Conservation (phyloP, 164 flowering plant species). For the Vitis riparia region DNA sequence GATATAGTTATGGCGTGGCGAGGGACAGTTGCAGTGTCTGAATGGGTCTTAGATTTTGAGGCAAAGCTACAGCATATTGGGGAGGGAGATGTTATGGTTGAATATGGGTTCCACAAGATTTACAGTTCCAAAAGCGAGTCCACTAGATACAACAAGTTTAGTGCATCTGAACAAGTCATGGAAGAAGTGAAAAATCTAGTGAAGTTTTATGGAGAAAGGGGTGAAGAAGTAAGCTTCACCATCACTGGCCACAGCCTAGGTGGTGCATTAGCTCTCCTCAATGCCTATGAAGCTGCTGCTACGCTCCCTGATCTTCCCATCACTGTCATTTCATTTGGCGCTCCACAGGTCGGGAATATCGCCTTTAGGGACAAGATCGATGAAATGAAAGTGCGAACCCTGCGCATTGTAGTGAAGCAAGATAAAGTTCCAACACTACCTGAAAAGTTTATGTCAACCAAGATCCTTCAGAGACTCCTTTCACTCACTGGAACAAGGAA, state of each 20-base stretch:
- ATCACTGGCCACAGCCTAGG: slow-evolving; percentile 62
- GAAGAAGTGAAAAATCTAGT: slow-evolving; percentile 31
- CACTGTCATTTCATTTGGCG: slow-evolving; percentile 43
- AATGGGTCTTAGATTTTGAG: slow-evolving; percentile 58
- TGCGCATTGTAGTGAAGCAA: slow-evolving; percentile 40
- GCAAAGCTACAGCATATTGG: slow-evolving; percentile 38
- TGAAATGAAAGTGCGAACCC: slow-evolving; percentile 36
- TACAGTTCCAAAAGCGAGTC: slow-evolving; percentile 36
- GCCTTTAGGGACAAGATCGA: slow-evolving; percentile 37
- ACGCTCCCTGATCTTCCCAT: slow-evolving; percentile 29
- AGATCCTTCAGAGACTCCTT: slow-evolving; percentile 27
- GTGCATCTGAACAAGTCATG: slow-evolving; percentile 58
- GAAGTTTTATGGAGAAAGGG: slow-evolving; percentile 20
- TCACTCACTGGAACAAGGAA: slow-evolving; percentile 32
- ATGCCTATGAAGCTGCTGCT: slow-evolving; percentile 37
- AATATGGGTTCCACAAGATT: slow-evolving; percentile 44
- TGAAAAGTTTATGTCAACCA: slow-evolving; percentile 33
- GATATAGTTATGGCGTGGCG: slow-evolving; percentile 74
- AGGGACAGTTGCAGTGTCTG: slow-evolving; percentile 57
- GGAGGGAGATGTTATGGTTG: slow-evolving; percentile 39
- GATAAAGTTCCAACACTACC: slow-evolving; percentile 52
- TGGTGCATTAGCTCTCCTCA: slow-evolving; percentile 25
- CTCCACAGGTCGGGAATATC: slow-evolving; percentile 47
- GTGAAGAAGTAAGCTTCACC: slow-evolving; percentile 49
- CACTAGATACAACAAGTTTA: slow-evolving; percentile 43